A percentile compares a stretch with the other conserved stretches of the same genome.
Evolutionary conservation across 768 basidiomycete species (phyloP).

Genomic region (Russula sp.): DNA sequence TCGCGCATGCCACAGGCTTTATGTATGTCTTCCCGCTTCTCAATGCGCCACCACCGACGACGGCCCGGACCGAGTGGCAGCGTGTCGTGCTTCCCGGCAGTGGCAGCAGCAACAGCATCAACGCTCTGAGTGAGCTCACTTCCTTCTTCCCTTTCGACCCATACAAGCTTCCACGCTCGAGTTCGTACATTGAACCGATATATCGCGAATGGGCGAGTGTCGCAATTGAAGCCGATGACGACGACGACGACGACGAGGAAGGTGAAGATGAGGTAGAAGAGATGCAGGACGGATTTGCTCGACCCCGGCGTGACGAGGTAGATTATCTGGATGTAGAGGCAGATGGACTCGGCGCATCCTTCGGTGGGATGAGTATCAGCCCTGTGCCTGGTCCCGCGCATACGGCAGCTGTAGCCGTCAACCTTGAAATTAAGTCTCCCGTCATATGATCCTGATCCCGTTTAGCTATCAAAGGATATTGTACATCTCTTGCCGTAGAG

Average conservation of each 20-base stretch:
- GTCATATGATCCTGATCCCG: constrained; percentile 6
- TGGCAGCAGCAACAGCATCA: neutral
- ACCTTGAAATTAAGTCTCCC: constrained; percentile 2
- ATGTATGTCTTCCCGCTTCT: constrained; percentile 93
- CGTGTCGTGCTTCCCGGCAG: neutral
- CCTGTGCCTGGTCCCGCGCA: constrained; percentile 39
- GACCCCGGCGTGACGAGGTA: constrained; percentile 10
- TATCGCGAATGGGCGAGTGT: constrained; percentile 91
- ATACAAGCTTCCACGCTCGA: constrained; percentile 81
- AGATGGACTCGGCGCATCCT: constrained; percentile 60
- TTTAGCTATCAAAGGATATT: neutral
- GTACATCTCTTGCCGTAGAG: neutral
- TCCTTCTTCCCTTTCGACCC: constrained; percentile 99
- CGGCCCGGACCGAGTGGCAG: constrained; percentile 28
- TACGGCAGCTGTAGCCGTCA: constrained; percentile 22
- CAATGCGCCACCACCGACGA: constrained; percentile 55
- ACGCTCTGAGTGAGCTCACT: constrained; percentile 63
- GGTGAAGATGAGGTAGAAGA: constrained; percentile 51
- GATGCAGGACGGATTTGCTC: constrained; percentile 34
- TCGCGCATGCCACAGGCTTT: constrained; percentile 88
- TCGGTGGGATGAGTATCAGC: constrained; percentile 84
- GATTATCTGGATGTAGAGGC: constrained; percentile 36
- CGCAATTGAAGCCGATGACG: constrained; percentile 64
- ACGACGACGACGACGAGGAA: constrained; percentile 62
- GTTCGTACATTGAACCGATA: constrained; percentile 70